These are phyloP conservation scores for Nematodospora valgi DNA, from an alignment of 805 yeast genomes.

Conservation along the genomic window DNA sequence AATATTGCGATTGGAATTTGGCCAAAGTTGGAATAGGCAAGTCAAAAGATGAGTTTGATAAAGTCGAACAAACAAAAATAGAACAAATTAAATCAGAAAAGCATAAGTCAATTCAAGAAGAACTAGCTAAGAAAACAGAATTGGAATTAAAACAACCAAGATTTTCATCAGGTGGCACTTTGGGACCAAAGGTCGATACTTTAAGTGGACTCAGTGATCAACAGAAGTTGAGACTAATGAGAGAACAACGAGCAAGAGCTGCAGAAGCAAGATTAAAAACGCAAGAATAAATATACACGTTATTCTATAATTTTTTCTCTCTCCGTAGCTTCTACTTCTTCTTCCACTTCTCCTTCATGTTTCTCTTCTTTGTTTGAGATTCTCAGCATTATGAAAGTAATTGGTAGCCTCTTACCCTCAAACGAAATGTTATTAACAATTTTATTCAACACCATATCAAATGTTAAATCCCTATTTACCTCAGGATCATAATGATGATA, in stretches of 20 bases:
- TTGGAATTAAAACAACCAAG: slow-evolving; percentile 33
- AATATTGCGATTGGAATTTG: slow-evolving; percentile 61
- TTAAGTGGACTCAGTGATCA: slow-evolving; percentile 65
- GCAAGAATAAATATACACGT: slow-evolving; percentile 1
- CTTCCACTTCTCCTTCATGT: not conserved
- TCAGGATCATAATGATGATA: slow-evolving; percentile 63
- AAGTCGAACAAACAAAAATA: slow-evolving; percentile 32
- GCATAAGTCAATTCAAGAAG: slow-evolving; percentile 40
- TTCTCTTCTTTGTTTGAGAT: slow-evolving; percentile 3
- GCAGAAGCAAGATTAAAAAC: slow-evolving; percentile 76
- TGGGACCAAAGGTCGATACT: slow-evolving; percentile 36
- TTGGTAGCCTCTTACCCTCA: slow-evolving; percentile 5
- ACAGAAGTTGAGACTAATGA: slow-evolving; percentile 74
- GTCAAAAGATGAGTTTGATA: slow-evolving; percentile 54
- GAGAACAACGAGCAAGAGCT: slow-evolving; percentile 95
- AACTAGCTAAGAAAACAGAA: slow-evolving; percentile 41
- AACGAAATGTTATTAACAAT: slow-evolving; percentile 6
- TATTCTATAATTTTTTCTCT: slow-evolving; percentile 1
- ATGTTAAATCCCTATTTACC: slow-evolving; percentile 9
- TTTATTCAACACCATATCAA: slow-evolving; percentile 16
- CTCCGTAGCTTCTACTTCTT: not conserved
- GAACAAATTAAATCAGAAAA: slow-evolving; percentile 36
- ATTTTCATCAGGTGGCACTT: slow-evolving; percentile 28
- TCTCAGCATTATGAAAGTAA: slow-evolving; percentile 11
- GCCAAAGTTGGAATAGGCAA: slow-evolving; percentile 64